Evolutionary conservation across 257 asterid species (phyloP), one percentile per base, ranked within the genome.

Genomic region (Solanum tacnaense): DNA sequence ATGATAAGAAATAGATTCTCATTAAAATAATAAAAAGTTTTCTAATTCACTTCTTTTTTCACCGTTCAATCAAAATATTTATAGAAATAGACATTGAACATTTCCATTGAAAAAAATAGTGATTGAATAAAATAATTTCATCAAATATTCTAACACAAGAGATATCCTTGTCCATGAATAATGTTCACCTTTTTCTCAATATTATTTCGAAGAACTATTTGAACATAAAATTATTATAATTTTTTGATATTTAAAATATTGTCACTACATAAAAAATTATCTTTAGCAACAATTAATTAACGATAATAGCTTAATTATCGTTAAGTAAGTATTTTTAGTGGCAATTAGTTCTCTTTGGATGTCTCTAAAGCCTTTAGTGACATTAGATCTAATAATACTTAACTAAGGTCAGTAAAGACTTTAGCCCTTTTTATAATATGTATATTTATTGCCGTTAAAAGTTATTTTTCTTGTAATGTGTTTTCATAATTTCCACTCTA

Each of bases 271-370:
- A 18, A 7, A 56, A 56, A 20, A 9, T 18, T 1, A 56, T 44
- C 16, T 44, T 44, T 44, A 44, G 5, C 1, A 4, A 44, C 0
- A 44, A 44, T 44, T 44, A 41, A 41, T 41, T 44, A 44, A 44
- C 0, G 2, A 44, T 4, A 12, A 44, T 52, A 52, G 23, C 3
- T 52, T 52, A 52, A 52, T 2, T 16, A 6, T 1, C 9, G 0
- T 1, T 52, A 52, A 52, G 6, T 52, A 16, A 52, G 3, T 16
- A 52, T 52, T 52, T 52, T 16, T 52, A 52, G 3, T 0, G 1
- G 0, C 3, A 52, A 52, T 16, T 52, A 52, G 0, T 1, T 0
- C 23, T 46, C 18, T 13, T 46, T 13, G 0, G 2, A 46, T 46
- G 20, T 46, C 58, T 5, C 7, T 52, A 52, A 52, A 52, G 0